Evolutionary conservation across 345 rosid species (phyloP).

Genomic region (Iberis pinnata): DNA sequence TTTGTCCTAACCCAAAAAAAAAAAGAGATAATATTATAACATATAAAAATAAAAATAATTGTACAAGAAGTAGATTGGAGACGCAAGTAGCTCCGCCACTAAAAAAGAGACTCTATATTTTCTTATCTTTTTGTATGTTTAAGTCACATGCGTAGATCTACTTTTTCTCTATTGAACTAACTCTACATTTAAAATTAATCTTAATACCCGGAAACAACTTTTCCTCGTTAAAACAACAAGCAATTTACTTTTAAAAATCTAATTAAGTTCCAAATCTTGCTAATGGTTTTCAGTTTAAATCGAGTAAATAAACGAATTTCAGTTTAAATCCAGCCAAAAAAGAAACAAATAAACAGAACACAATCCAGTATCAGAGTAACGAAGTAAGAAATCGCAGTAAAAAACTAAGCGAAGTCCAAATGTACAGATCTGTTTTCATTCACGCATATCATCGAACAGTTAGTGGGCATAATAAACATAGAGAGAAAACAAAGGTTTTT

Average conservation of each 20-base stretch:
- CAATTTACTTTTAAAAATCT: neutral
- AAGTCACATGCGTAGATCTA: conserved; percentile 29
- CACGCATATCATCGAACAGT: neutral
- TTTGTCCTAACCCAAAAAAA: neutral
- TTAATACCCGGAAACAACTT: neutral
- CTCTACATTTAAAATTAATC: neutral
- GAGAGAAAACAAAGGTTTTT: neutral
- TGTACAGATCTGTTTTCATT: conserved; percentile 15
- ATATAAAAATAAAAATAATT: neutral
- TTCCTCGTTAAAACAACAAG: neutral
- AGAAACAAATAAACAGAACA: neutral
- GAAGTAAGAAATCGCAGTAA: conserved; percentile 8
- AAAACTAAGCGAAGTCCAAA: too few species aligned
- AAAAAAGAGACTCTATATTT: neutral
- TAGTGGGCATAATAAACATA: neutral
- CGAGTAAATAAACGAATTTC: too few species aligned
- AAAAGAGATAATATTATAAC: neutral
- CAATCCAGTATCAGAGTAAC: neutral
- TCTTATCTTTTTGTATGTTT: conserved; percentile 11
- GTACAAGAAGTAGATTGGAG: conserved; percentile 23
- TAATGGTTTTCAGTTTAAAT: too few species aligned
- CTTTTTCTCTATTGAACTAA: conserved; percentile 14
- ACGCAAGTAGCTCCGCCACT: conserved; percentile 28
- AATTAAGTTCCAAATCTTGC: too few species aligned
- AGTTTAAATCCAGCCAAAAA: neutral